Evolutionary conservation across 805 yeast species (phyloP), one percentile per base, ranked within the genome.

Genomic region (Wickerhamiella occidentalis): DNA sequence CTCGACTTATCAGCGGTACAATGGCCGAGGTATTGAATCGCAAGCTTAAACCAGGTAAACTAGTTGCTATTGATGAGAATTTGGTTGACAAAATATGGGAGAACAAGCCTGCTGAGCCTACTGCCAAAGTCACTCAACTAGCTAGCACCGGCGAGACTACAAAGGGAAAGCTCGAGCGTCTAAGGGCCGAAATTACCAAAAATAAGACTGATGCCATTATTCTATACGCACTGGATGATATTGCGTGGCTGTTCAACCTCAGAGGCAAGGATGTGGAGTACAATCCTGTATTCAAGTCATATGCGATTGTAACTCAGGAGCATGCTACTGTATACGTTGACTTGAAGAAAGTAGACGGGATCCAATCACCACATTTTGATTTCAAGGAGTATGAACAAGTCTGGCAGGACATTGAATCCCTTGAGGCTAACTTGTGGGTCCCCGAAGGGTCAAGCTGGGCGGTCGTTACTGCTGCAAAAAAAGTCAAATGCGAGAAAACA

Each of bases 231-330:
- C 66, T 88, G 47, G 96, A 90, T 67, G 95, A 88, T 56, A 77
- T 87, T 54, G 92, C 95, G 6, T 88, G 96, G 96, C 66, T 87
- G 40, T 74, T 87, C 61, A 90, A 90, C 61, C 67, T 90, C 50
- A 77, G 98, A 55, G 85, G 88, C 4, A 75, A 73, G 19, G 97
- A 90, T 62, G 80, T 90, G 51, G 80, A 80, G 3, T 90, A 74
- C 61, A 81, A 82, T 59, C 96, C 97, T 0, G 90, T 87, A 1
- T 92, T 90, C 62, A 86, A 79, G 65, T 71, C 88, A 7, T 83
- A 79, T 57, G 68, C 77, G 1, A 63, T 80, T 9, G 69, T 80
- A 26, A 66, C 74, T 15, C 56, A 59, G 2, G 42, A 49, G 19
- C 42, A 48, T 2, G 75, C 79, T 2, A 58, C 61, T 3, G 65